Evolutionary conservation across 2,329 filamentous ascomycete genomes (phyloP).

Genomic region (Fusarium brachygibbosum): DNA sequence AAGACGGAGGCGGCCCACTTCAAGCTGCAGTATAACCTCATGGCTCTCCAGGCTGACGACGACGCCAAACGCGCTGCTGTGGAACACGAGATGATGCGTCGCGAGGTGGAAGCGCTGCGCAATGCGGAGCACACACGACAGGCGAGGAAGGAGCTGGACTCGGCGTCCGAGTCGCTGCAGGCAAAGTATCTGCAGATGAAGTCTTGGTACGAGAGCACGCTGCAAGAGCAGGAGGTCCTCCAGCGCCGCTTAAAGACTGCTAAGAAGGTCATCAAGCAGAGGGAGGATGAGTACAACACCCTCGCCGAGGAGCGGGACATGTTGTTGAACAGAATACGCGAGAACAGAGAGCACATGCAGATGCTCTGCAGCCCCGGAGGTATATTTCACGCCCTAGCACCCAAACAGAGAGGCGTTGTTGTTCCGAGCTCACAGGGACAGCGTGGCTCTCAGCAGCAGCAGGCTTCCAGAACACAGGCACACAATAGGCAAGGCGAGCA

Average conservation of each 20-base stretch:
- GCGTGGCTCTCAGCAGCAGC: slow-evolving; percentile 64
- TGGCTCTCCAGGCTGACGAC: slow-evolving; percentile 86
- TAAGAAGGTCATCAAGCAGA: slow-evolving; percentile 82
- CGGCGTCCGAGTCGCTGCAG: slow-evolving; percentile 66
- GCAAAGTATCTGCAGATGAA: slow-evolving; percentile 73
- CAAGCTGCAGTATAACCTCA: slow-evolving; percentile 88
- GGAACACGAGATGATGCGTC: slow-evolving; percentile 90
- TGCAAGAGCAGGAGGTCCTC: slow-evolving; percentile 75
- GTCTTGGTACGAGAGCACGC: slow-evolving; percentile 73
- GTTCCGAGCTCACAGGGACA: slow-evolving; percentile 61
- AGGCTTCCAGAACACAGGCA: slow-evolving; percentile 61
- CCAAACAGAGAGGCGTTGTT: slow-evolving; percentile 60
- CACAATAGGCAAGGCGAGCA: slow-evolving; percentile 67
- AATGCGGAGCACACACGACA: slow-evolving; percentile 77
- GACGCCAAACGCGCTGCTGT: slow-evolving; percentile 88
- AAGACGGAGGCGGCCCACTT: slow-evolving; percentile 91
- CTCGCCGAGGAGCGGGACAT: slow-evolving; percentile 82
- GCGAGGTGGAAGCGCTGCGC: slow-evolving; percentile 87
- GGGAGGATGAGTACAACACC: slow-evolving; percentile 78
- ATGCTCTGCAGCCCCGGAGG: slow-evolving; percentile 81
- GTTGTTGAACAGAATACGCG: slow-evolving; percentile 85
- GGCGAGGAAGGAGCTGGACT: slow-evolving; percentile 66
- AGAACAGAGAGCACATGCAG: slow-evolving; percentile 90
- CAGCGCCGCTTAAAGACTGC: slow-evolving; percentile 77
- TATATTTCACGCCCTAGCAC: slow-evolving; percentile 73